phyloP scores from a whole-genome alignment of 2,329 filamentous ascomycete genomes.

The Plenodomus tracheiphilus region DNA sequence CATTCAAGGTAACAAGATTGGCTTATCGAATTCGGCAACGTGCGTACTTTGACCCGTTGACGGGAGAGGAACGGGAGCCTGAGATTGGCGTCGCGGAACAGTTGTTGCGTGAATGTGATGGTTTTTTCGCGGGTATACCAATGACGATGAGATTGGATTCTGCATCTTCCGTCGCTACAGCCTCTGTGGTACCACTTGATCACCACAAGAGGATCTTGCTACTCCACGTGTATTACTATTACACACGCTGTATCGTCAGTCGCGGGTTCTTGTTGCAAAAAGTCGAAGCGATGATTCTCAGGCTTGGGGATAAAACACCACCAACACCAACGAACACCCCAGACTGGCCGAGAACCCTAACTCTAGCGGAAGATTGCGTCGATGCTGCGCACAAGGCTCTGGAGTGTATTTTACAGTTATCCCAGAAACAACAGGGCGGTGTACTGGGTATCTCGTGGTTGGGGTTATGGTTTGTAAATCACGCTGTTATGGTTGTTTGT shows the following conservation, averaged over 20 bases:
- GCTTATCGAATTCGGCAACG: slow-evolving; percentile 26
- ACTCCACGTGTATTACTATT: slow-evolving; percentile 27
- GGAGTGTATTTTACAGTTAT: slow-evolving; percentile 17
- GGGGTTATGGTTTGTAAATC: slow-evolving; percentile 31
- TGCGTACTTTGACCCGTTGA: slow-evolving; percentile 26
- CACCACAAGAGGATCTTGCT: slow-evolving; percentile 20
- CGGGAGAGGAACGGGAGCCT: slow-evolving; percentile 23
- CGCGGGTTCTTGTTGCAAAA: slow-evolving; percentile 30
- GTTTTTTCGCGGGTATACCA: slow-evolving; percentile 19
- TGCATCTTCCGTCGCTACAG: too few relatives aligned
- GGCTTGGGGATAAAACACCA: slow-evolving; percentile 13
- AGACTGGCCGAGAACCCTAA: slow-evolving; percentile 16
- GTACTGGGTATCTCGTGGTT: slow-evolving; percentile 26
- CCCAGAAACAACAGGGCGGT: too few relatives aligned
- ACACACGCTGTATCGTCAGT: slow-evolving; percentile 29
- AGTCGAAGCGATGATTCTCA: slow-evolving; percentile 21
- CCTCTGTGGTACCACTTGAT: slow-evolving; percentile 8
- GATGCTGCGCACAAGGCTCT: slow-evolving; percentile 25
- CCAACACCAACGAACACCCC: slow-evolving; percentile 13
- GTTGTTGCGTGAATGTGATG: slow-evolving; percentile 26
- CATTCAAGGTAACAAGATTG: slow-evolving; percentile 14
- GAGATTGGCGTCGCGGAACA: slow-evolving; percentile 20
- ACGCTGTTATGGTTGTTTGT: slow-evolving; percentile 30
- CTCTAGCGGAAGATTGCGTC: slow-evolving; percentile 31
- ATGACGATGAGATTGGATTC: slow-evolving; percentile 12